phyloP scores from a whole-genome alignment of 208 protist genomes.

The Acanthamoeba healyi region DNA sequence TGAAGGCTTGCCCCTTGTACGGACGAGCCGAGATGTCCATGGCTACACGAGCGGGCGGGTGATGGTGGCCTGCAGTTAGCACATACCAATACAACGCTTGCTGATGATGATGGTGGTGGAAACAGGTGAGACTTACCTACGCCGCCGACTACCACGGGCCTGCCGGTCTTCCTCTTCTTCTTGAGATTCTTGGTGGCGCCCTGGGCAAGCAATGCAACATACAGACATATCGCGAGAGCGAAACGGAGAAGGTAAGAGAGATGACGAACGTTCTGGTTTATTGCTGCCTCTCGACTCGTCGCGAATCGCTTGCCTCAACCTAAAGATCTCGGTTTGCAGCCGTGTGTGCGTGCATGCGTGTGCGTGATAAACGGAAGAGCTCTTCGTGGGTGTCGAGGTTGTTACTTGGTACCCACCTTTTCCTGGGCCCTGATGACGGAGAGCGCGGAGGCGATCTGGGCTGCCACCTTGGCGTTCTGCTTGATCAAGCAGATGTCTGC shows the following conservation, averaged over 20 bases:
- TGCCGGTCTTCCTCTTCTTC: constrained; percentile 9
- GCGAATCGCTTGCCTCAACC: too few relatives aligned
- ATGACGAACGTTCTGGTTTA: neutral
- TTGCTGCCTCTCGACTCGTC: too few relatives aligned
- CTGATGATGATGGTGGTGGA: neutral
- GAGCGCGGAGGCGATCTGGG: constrained; percentile 57
- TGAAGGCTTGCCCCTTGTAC: constrained; percentile 58
- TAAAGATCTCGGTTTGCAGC: too few relatives aligned
- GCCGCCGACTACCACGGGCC: constrained; percentile 10
- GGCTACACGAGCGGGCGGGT: too few relatives aligned
- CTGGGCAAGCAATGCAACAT: neutral
- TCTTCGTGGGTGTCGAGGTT: neutral
- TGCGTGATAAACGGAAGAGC: too few relatives aligned
- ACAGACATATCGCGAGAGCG: neutral
- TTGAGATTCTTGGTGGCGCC: neutral
- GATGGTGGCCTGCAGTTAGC: too few relatives aligned
- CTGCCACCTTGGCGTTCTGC: constrained; percentile 65
- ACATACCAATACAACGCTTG: too few relatives aligned
- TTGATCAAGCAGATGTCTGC: constrained; percentile 76
- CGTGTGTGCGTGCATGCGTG: too few relatives aligned
- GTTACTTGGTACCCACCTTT: constrained; percentile 40
- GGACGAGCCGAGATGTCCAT: constrained; percentile 53
- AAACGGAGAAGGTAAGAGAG: neutral
- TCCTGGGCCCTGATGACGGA: neutral
- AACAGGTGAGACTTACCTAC: constrained; percentile 4